phyloP scores from a whole-genome alignment of 495 filamentous ascomycete species.

The Talaromyces adpressus region DNA sequence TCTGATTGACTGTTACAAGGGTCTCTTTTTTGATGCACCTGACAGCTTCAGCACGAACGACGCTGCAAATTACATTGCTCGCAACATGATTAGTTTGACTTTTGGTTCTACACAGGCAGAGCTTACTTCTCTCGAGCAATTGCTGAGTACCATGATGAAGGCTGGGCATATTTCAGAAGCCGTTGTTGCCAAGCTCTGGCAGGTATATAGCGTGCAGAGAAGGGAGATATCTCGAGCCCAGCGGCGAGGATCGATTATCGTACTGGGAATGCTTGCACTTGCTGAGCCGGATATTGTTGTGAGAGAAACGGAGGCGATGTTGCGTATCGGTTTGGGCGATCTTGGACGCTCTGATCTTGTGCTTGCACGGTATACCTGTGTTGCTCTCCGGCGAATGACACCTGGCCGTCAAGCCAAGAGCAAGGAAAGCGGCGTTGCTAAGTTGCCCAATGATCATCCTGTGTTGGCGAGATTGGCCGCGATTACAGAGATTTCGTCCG shows the following conservation, averaged over 20 bases:
- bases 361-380: constrained; percentile 89
- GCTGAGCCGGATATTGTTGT: constrained; percentile 90
- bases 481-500: constrained; percentile 73
- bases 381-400: constrained; percentile 83
- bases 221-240: constrained; percentile 91
- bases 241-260: constrained; percentile 86
- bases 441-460: constrained; percentile 87
- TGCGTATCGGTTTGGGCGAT: constrained; percentile 79
- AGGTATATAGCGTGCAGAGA: constrained; percentile 90
- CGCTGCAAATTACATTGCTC: constrained; percentile 88
- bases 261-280: constrained; percentile 92
- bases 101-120: constrained; percentile 93
- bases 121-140: constrained; percentile 88
- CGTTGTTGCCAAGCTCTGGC: constrained; percentile 91
- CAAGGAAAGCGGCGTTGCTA: constrained; percentile 61
- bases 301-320: constrained; percentile 86
- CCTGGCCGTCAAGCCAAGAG: constrained; percentile 72
- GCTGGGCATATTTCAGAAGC: constrained; percentile 76
- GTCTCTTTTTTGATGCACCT: constrained; percentile 91
- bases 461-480: constrained; percentile 72
- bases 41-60: constrained; percentile 82
- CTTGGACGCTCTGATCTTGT: constrained; percentile 76
- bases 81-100: constrained; percentile 98
- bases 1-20: constrained; percentile 94
- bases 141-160: constrained; percentile 97